Evolutionary conservation across 2,329 filamentous ascomycete genomes (phyloP).

Genomic region (Septoria linicola): DNA sequence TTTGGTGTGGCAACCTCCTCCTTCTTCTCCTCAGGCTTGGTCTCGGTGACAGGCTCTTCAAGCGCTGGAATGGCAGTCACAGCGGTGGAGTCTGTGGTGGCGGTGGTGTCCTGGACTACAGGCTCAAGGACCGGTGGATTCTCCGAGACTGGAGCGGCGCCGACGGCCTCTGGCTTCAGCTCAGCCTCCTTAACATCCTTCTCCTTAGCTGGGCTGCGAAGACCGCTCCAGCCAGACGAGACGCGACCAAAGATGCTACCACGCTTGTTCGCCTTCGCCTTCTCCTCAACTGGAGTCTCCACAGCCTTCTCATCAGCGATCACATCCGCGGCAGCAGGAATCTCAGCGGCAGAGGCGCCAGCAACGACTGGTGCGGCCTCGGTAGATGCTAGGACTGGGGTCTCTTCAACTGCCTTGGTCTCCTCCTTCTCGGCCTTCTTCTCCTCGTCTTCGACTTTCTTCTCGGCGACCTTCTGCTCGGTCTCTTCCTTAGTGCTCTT

Average conservation of each 20-base stretch:
- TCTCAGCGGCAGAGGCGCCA: conserved; percentile 24
- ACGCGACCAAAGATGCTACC: conserved; percentile 74
- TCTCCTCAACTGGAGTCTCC: conserved; percentile 43
- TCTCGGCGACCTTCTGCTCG: conserved; percentile 44
- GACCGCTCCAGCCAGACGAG: conserved; percentile 58
- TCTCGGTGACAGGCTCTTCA: conserved; percentile 37
- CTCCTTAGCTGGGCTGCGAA: conserved; percentile 52
- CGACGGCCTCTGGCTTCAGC: conserved; percentile 51
- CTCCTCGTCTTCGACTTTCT: conserved; percentile 45
- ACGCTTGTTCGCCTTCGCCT: conserved; percentile 73
- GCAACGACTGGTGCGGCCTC: conserved; percentile 33
- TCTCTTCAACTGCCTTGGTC: conserved; percentile 35
- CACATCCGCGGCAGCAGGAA: conserved; percentile 45
- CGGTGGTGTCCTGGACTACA: conserved; percentile 42
- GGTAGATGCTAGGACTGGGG: conserved; percentile 38
- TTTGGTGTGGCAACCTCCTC: conserved; percentile 37
- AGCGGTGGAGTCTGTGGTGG: conserved; percentile 41
- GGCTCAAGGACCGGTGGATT: conserved; percentile 37
- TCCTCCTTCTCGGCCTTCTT: conserved; percentile 45
- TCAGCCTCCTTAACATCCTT: conserved; percentile 75
- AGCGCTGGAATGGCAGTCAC: conserved; percentile 38
- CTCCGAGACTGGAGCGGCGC: conserved; percentile 48
- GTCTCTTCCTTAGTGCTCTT: conserved; percentile 61
- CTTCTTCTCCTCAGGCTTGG: conserved; percentile 44
- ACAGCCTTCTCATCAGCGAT: conserved; percentile 43